Evolutionary conservation across 2,329 filamentous ascomycete genomes (phyloP).

Genomic region (Fusarium fracticaudum): DNA sequence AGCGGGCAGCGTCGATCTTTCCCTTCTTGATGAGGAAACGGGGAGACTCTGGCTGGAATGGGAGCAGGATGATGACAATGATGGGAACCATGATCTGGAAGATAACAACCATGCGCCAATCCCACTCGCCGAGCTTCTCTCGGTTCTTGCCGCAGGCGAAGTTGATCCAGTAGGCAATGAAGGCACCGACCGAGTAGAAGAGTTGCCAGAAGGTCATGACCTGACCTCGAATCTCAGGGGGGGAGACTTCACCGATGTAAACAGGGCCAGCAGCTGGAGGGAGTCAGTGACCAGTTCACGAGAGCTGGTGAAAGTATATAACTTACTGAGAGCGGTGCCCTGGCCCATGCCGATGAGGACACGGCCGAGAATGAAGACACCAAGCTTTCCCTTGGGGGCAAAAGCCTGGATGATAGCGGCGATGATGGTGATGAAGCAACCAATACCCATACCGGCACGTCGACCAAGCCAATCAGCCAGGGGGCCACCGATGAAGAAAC

Average conservation of each 20-base stretch:
- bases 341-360: conserved; percentile 76
- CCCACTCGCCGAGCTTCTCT: conserved; percentile 71
- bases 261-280: conserved; percentile 69
- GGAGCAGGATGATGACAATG: conserved; percentile 69
- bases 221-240: conserved; percentile 69
- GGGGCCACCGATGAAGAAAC: conserved; percentile 75
- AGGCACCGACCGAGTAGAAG: conserved; percentile 71
- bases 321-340: conserved; percentile 67
- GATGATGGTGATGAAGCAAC: conserved; percentile 71
- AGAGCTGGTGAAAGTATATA: background rate
- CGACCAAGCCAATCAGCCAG: conserved; percentile 69
- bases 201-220: conserved; percentile 76
- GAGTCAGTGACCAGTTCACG: background rate
- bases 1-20: conserved; percentile 68
- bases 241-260: conserved; percentile 75
- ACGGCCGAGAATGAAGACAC: conserved; percentile 74
- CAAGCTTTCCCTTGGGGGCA: conserved; percentile 67
- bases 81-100: conserved; percentile 76
- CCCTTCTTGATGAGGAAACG: conserved; percentile 73
- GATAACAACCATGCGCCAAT: conserved; percentile 78
- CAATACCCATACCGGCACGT: conserved; percentile 71
- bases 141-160: conserved; percentile 68
- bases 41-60: conserved; percentile 74
- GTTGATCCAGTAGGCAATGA: conserved; percentile 64
- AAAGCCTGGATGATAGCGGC: conserved; percentile 77